phyloP scores from a whole-genome alignment of 2,329 filamentous ascomycete genomes.

The Alternaria novae-zelandiae region DNA sequence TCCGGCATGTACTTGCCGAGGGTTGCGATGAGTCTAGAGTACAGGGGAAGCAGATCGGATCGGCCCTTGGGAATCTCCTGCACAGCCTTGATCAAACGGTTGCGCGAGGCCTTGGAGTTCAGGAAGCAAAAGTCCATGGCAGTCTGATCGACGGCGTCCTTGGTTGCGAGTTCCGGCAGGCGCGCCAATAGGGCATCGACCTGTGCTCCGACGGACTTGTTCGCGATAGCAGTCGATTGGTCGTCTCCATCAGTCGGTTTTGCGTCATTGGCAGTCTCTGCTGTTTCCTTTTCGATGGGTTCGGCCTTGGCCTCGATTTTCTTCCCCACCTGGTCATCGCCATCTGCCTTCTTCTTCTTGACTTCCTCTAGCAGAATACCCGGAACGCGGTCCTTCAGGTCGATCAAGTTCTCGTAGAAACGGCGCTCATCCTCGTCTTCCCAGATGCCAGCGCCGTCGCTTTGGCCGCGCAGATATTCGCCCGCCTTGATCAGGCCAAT shows the following conservation, averaged over 20 bases:
- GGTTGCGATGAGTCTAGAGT: constrained; percentile 91
- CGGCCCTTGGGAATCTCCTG: constrained; percentile 95
- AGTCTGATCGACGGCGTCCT: constrained; percentile 88
- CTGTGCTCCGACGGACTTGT: constrained; percentile 96
- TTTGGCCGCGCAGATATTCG: constrained; percentile 88
- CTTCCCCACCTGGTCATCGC: constrained; percentile 82
- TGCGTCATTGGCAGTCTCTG: constrained; percentile 50
- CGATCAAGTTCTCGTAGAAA: constrained; percentile 96
- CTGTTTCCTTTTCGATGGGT: constrained; percentile 47
- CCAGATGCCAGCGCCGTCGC: constrained; percentile 94
- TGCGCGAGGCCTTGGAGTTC: constrained; percentile 97
- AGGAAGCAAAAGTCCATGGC: constrained; percentile 98
- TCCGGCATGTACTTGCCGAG: constrained; percentile 93
- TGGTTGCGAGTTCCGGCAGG: constrained; percentile 88
- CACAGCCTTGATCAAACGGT: constrained; percentile 88
- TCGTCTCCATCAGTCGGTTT: constrained; percentile 73
- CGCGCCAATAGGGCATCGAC: constrained; percentile 88
- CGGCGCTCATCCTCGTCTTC: constrained; percentile 97
- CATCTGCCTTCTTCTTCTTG: constrained; percentile 89
- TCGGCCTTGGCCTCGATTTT: constrained; percentile 62
- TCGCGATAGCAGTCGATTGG: constrained; percentile 90
- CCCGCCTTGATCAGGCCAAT: constrained; percentile 94
- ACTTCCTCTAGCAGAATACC: constrained; percentile 90
- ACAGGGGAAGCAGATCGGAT: constrained; percentile 86
- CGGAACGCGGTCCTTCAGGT: constrained; percentile 94